These are phyloP conservation scores for Pseudocercospora ulei DNA, from an alignment of 2,329 filamentous ascomycete species.

Conservation along the genomic window DNA sequence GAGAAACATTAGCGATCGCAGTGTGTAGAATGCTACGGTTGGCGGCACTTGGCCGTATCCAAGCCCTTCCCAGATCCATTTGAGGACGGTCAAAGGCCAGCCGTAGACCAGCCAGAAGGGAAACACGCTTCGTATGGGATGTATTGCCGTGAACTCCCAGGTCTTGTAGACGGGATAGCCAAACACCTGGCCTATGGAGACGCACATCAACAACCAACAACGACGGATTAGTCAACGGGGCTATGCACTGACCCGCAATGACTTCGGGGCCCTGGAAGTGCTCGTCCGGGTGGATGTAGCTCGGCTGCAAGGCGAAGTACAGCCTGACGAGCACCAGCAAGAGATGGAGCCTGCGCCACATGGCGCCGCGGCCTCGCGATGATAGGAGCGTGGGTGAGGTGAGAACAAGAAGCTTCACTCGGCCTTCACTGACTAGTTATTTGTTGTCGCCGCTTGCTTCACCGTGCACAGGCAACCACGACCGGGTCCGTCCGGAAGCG, in stretches of 20 bases:
- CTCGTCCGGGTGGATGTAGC: conserved; percentile 96
- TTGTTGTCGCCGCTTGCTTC: too few relatives aligned
- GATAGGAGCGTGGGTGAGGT: background rate
- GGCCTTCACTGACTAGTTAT: too few relatives aligned
- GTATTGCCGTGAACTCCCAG: conserved; percentile 87
- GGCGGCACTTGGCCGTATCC: conserved; percentile 70
- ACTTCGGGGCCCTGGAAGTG: conserved; percentile 98
- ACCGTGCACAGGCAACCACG: too few relatives aligned
- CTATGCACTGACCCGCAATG: conserved; percentile 78
- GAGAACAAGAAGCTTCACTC: too few relatives aligned
- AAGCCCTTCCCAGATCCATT: conserved; percentile 84
- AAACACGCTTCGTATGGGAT: conserved; percentile 90
- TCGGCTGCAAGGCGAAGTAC: conserved; percentile 87
- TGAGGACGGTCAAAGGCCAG: conserved; percentile 80
- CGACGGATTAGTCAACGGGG: too few relatives aligned
- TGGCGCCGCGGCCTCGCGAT: conserved; percentile 35
- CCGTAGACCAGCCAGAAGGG: conserved; percentile 94
- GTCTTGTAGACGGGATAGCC: conserved; percentile 80
- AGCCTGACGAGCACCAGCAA: conserved; percentile 75
- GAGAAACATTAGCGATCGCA: conserved; percentile 84
- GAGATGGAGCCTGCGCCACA: conserved; percentile 89
- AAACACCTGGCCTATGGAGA: conserved; percentile 68
- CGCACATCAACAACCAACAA: too few relatives aligned
- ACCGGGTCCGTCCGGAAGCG: too few relatives aligned
- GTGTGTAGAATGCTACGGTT: conserved; percentile 77